Base-by-base conservation (phyloP, 2,329 filamentous ascomycete genomes). In the Cadophora sp. region DNA sequence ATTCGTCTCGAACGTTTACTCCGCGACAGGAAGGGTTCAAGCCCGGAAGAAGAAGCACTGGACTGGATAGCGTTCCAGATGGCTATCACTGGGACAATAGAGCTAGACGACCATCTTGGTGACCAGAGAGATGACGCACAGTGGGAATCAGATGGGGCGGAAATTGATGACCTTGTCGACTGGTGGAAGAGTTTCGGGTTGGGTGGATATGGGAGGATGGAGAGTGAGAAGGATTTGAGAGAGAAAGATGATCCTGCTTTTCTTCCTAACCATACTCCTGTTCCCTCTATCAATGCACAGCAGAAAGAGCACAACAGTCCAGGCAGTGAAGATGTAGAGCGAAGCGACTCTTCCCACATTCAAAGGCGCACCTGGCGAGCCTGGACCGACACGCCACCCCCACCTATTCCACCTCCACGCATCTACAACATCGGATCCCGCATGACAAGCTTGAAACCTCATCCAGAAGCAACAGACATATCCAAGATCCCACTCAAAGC, bases 51-150 rank as follows among this genome's bases (percentile, higher is more conserved):
- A 62, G 85, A 85, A 59, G 83, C 81, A 9, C 77, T 89, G 3
- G 87, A 90, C 79, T 89, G 87, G 87, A 87, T 85, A 6, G 87
- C 87, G 3, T 90, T 89, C 75, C 87, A 90, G 77, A 88, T 89
- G 83, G 87, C 88, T 19, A 88, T 89, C 61, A 79, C 86, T 0
- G 87, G 87, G 51, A 86, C 85, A 5, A 84, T 85, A 1, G 85
- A 84, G 34, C 85, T 87, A 71, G 80, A 85, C 4, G 61, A 62
- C 3, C 34, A 40, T 9, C 43, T 59, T 22, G 29, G 56, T 7
- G 66, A 71, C 46, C 26, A 62, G 1, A 46, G 60, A 46, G 62
- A 65, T 24, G 68, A 74, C 48, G 65, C 40, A 11, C 63, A 72
- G 7, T 67, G 59, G 61, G 69, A 73, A 53, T 61, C 46, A 9